A percentile compares a stretch with the other conserved stretches of the same genome.
Conservation (phyloP, 148 eudicot species). For the Nyssa sinensis region DNA sequence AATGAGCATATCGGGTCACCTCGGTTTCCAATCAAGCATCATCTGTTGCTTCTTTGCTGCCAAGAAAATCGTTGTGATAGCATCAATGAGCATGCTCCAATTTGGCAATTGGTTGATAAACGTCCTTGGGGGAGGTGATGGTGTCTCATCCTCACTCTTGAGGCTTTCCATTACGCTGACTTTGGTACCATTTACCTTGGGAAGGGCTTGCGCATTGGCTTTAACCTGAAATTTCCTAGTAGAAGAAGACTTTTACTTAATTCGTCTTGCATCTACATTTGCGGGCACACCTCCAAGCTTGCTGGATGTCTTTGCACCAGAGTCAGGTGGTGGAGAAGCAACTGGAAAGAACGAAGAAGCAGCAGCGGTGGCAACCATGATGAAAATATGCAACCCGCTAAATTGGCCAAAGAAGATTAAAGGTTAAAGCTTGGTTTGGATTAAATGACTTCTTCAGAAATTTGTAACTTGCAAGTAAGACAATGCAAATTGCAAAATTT, state of each 20-base stretch:
- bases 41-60: conserved; percentile 92
- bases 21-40: conserved; percentile 95
- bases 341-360: conserved; percentile 58
- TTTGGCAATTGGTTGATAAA: conserved; percentile 85
- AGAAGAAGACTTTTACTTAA: conserved; percentile 53
- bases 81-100: conserved; percentile 94
- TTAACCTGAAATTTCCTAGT: conserved; percentile 58
- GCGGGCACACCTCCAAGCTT: conserved; percentile 44
- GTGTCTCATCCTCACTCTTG: conserved; percentile 45
- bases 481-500: background rate
- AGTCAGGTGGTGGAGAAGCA: conserved; percentile 49
- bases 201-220: conserved; percentile 81
- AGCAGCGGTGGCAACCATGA: conserved; percentile 90
- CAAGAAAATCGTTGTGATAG: conserved; percentile 77
- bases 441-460: background rate
- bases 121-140: conserved; percentile 72
- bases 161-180: conserved; percentile 47
- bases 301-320: conserved; percentile 46
- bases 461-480: background rate
- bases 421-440: background rate
- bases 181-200: conserved; percentile 71
- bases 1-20: conserved; percentile 66
- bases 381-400: conserved; percentile 15
- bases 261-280: conserved; percentile 53
- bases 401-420: background rate